Base-by-base conservation (phyloP, 2,329 filamentous ascomycete species). In the Xylariomycetidae sp. region DNA sequence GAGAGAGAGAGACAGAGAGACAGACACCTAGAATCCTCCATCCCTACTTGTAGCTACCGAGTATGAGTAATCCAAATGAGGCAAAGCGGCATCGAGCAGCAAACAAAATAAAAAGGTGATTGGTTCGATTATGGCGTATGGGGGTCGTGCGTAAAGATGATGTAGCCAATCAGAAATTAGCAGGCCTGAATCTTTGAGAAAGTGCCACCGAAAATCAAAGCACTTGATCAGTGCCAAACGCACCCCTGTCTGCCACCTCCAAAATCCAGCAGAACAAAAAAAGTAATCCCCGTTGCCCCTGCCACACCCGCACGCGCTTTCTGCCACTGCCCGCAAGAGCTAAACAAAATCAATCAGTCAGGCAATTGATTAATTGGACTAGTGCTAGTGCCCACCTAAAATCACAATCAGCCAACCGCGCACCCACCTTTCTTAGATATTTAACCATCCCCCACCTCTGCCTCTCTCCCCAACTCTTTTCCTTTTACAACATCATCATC, bases 81-180 rank as follows among this genome's bases (percentile, higher is more conserved):
- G n/a, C n/a, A n/a, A n/a, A n/a, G n/a, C n/a, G n/a, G n/a, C n/a
- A n/a, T n/a, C n/a, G n/a, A n/a, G n/a, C n/a, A n/a, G n/a, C n/a
- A n/a, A n/a, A n/a, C n/a, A n/a, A n/a, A n/a, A n/a, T n/a, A n/a
- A n/a, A n/a, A n/a, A n/a, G n/a, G n/a, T n/a, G n/a, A n/a, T n/a
- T n/a, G n/a, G n/a, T n/a, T n/a, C n/a, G n/a, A n/a, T n/a, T n/a
- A n/a, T n/a, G n/a, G n/a, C n/a, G n/a, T n/a, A n/a, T n/a, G n/a
- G n/a, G n/a, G n/a, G n/a, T n/a, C n/a, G n/a, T n/a, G n/a, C n/a
- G n/a, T n/a, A n/a, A n/a, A n/a, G n/a, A n/a, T n/a, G 36, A 11
- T 43, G 37, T 42, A 46, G 35, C 53, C 52, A 57, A 57, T 57
- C 45, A 55, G 45, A 51, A 55, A 51, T 51, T 46, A 41, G 41